Conservation (phyloP, 2,329 filamentous ascomycete species). For the Colletotrichum sp. region DNA sequence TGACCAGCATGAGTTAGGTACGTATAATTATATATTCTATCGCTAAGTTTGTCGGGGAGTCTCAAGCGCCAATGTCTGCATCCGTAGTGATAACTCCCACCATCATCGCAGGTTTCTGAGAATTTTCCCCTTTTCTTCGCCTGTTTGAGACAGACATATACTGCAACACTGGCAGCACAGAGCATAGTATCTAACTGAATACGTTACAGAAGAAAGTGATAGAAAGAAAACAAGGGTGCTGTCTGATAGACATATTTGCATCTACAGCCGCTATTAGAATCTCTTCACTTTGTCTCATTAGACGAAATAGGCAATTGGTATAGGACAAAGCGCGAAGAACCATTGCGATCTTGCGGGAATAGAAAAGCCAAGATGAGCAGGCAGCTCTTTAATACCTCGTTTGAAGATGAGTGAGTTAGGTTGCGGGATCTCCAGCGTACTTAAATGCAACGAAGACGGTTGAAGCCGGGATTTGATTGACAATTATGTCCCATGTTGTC, state of each 20-base stretch:
- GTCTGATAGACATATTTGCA: rapidly evolving
- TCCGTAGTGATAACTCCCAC: too few relatives aligned
- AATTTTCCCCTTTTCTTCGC: background rate
- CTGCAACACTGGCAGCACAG: background rate
- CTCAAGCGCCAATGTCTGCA: background rate
- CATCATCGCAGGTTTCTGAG: too few relatives aligned
- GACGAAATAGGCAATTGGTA: background rate
- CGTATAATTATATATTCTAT: background rate
- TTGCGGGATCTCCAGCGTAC: background rate
- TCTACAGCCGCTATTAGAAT: background rate
- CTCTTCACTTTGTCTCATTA: background rate
- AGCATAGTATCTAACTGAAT: background rate
- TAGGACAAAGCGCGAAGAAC: rapidly evolving
- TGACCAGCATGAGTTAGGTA: background rate
- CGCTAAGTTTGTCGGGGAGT: background rate
- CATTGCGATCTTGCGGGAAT: background rate
- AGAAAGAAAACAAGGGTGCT: background rate
- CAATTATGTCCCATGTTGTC: background rate
- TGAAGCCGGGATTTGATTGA: background rate
- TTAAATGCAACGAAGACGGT: background rate
- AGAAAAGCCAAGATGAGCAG: background rate
- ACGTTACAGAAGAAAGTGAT: background rate
- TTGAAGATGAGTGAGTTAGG: background rate
- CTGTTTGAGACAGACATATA: background rate
- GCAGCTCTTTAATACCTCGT: background rate